Evolutionary conservation across 176 grass and related monocot species (phyloP).

Genomic region (Oryza meyeriana): DNA sequence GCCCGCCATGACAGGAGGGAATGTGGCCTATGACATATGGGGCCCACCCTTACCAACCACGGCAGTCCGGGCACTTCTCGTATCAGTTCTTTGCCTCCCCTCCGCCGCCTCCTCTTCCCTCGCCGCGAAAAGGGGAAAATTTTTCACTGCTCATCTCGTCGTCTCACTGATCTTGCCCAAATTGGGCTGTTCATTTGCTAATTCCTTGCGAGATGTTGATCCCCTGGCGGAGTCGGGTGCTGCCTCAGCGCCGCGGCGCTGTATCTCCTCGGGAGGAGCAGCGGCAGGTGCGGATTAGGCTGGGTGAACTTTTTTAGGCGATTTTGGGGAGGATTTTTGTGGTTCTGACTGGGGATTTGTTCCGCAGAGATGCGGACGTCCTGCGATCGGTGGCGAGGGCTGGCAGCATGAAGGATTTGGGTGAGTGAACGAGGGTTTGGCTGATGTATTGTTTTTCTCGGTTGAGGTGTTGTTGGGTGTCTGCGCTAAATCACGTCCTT

Average conservation of each 20-base stretch:
- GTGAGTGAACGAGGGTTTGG: conserved; percentile 52
- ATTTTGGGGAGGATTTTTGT: neutral
- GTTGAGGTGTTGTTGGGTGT: neutral
- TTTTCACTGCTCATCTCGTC: neutral
- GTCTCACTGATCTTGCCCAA: neutral
- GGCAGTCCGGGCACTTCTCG: neutral
- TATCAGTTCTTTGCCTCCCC: conserved; percentile 36
- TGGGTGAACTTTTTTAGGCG: neutral
- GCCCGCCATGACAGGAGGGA: neutral
- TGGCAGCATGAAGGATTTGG: conserved; percentile 85
- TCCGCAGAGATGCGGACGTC: conserved; percentile 69
- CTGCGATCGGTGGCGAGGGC: conserved; percentile 79
- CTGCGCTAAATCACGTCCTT: neutral
- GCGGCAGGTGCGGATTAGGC: conserved; percentile 59
- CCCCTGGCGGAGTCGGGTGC: conserved; percentile 86
- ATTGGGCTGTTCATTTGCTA: neutral
- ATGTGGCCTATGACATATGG: neutral
- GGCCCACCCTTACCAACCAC: neutral
- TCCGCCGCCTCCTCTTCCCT: neutral
- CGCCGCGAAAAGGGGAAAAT: neutral
- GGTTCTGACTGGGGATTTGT: neutral
- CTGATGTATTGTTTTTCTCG: conserved; percentile 21
- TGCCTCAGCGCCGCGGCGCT: conserved; percentile 83
- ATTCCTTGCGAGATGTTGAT: conserved; percentile 47
- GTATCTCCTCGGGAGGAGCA: conserved; percentile 86